Evolutionary conservation across 371 early-diverging fungal species (phyloP).

Genomic region (Mucor ambiguus): DNA sequence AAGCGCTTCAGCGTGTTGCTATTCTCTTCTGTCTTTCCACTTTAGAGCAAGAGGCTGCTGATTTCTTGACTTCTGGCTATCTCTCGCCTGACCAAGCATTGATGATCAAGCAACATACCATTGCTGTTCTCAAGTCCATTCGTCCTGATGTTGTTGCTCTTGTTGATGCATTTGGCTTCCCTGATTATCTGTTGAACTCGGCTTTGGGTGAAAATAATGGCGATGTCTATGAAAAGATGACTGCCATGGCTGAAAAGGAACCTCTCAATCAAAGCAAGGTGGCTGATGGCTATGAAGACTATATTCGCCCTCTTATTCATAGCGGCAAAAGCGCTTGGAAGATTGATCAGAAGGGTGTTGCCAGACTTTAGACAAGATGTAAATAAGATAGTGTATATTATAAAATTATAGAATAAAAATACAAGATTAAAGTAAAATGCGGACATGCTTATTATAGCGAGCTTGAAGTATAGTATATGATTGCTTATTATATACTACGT

Average conservation of each 20-base stretch:
- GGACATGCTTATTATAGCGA: no score
- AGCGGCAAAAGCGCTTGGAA: conserved; percentile 42
- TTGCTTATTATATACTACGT: no score
- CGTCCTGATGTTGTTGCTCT: conserved; percentile 74
- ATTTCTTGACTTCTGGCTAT: conserved; percentile 63
- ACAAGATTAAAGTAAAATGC: not conserved
- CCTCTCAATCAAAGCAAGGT: conserved; percentile 62
- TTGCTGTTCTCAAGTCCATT: conserved; percentile 51
- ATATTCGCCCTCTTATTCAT: conserved; percentile 54
- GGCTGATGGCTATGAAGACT: conserved; percentile 57
- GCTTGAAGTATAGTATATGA: no score
- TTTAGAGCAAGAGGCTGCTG: conserved; percentile 65
- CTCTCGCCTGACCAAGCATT: conserved; percentile 51
- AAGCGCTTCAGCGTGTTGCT: conserved; percentile 27
- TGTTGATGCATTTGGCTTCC: conserved; percentile 73
- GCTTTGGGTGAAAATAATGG: conserved; percentile 75
- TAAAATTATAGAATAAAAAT: not conserved
- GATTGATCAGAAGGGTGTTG: conserved; percentile 33
- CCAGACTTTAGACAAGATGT: conserved; percentile 30
- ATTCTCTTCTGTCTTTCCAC: conserved; percentile 52
- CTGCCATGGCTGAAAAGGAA: conserved; percentile 66
- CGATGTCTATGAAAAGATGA: conserved; percentile 70
- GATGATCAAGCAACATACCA: conserved; percentile 49
- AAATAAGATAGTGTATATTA: not conserved
- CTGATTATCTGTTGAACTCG: conserved; percentile 72